A percentile compares a stretch with the other conserved stretches of the same genome.
Evolutionary conservation across 2,329 filamentous ascomycete genomes (phyloP).

Genomic region (Alternaria brassicae): DNA sequence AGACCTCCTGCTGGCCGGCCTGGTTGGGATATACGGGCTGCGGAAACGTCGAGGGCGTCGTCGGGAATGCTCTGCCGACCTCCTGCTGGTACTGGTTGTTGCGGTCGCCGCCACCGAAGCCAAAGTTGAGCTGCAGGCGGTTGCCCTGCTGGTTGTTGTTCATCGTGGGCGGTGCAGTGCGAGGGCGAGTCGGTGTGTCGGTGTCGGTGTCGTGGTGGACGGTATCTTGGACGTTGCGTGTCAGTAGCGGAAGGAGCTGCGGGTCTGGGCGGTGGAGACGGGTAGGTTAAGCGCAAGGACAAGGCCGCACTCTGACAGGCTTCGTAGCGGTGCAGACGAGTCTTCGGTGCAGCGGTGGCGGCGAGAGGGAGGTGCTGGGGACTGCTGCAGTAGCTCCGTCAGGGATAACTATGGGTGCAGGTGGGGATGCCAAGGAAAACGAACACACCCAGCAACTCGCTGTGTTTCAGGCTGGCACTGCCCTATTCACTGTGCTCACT

Average conservation of each 20-base stretch:
- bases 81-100: constrained; percentile 53
- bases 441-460: constrained; percentile 8
- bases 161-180: constrained; percentile 36
- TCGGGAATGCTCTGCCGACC: constrained; percentile 58
- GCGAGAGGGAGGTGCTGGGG: constrained; percentile 20
- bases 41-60: constrained; percentile 94
- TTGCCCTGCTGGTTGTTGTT: constrained; percentile 52
- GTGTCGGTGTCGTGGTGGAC: neutral
- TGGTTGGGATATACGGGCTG: constrained; percentile 79
- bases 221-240: constrained; percentile 3
- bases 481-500: too few species aligned
- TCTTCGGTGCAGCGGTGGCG: constrained; percentile 25
- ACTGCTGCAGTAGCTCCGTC: constrained; percentile 35
- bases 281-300: constrained; percentile 13
- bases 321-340: constrained; percentile 25
- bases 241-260: constrained; percentile 20
- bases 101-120: constrained; percentile 51
- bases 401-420: constrained; percentile 34
- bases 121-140: constrained; percentile 61
- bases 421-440: constrained; percentile 15
- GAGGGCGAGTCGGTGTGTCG: constrained; percentile 15
- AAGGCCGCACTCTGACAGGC: constrained; percentile 23
- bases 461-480: constrained; percentile 8
- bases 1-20: constrained; percentile 67
- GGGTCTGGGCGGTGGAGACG: constrained; percentile 20